Evolutionary conservation across 1,139 yeast genomes (phyloP).

Genomic region (Yamadazyma buinensis): DNA sequence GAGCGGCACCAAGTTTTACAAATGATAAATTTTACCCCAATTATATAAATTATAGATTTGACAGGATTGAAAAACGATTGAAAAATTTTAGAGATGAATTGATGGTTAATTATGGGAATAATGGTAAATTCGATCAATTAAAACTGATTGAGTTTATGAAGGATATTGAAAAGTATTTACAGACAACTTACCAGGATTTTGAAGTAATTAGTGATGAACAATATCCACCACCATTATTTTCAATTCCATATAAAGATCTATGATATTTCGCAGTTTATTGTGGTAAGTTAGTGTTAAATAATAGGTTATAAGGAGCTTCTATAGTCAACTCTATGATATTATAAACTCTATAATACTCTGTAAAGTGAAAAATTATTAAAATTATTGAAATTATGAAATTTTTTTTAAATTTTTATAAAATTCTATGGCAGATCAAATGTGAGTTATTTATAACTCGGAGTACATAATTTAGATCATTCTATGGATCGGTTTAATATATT

Average conservation of each 20-base stretch:
- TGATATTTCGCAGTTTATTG: too few relatives aligned
- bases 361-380: too few relatives aligned
- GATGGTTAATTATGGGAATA: conserved; percentile 17
- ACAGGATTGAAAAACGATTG: conserved; percentile 30
- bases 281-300: too few relatives aligned
- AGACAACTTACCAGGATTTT: conserved; percentile 39
- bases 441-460: too few relatives aligned
- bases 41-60: conserved; percentile 38
- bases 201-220: conserved; percentile 27
- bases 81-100: conserved; percentile 20
- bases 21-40: conserved; percentile 42
- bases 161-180: conserved; percentile 32
- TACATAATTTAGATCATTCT: too few relatives aligned
- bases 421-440: too few relatives aligned
- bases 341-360: too few relatives aligned
- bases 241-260: conserved; percentile 11
- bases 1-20: conserved; percentile 27
- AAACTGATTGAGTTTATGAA: conserved; percentile 28
- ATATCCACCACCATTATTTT: conserved; percentile 13
- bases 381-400: too few relatives aligned
- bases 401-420: too few relatives aligned
- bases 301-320: too few relatives aligned
- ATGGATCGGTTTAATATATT: too few relatives aligned
- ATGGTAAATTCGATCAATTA: conserved; percentile 32
- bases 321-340: too few relatives aligned